Base-by-base conservation (phyloP, 768 basidiomycete species). In the Agaricus subrufescens region DNA sequence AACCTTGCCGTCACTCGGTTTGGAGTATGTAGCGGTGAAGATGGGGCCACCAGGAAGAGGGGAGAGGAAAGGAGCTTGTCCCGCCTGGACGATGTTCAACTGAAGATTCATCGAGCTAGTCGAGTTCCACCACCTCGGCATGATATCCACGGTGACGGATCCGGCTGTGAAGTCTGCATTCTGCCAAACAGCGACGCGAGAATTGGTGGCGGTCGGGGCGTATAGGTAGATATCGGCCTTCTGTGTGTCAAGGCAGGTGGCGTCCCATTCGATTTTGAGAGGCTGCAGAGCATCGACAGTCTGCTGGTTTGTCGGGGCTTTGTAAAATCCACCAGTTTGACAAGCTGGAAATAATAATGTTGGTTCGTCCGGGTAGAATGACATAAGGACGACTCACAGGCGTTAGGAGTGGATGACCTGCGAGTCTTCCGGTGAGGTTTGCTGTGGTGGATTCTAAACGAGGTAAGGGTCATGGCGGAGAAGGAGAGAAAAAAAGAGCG, bases 91-190 rank as follows among this genome's bases (percentile, higher is more conserved):
- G 62, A 91, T 85, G 46, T 72, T 68, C 55, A 91, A 65, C 63
- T 90, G 85, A 15, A 91, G 78, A 1, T 65, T 63, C 37, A 77
- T 67, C 0, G 72, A 65, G 1, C 71, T 43, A 4, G 84, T 79
- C 0, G 79, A 64, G 56, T 88, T 84, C 87, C 87, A 92, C 88
- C 89, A 91, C 19, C 76, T 72, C 1, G 89, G 83, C 54, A 80
- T 65, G 43, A 91, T 66, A 15, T 64, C 66, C 2, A 81, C 71
- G 43, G 74, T 66, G 65, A 83, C 84, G 38, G 67, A 70, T 26
- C 85, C 87, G 3, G 71, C 11, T 4, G 71, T 60, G 62, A 71
- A 81, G 47, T 74, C 69, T 52, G 91, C 77, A 31, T 68, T 68
- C 42, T 76, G 58, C 84, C 85, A 92, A 40, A 76, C 69, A 54